phyloP scores from a whole-genome alignment of 768 basidiomycete species.

The Botryobasidium botryosum region DNA sequence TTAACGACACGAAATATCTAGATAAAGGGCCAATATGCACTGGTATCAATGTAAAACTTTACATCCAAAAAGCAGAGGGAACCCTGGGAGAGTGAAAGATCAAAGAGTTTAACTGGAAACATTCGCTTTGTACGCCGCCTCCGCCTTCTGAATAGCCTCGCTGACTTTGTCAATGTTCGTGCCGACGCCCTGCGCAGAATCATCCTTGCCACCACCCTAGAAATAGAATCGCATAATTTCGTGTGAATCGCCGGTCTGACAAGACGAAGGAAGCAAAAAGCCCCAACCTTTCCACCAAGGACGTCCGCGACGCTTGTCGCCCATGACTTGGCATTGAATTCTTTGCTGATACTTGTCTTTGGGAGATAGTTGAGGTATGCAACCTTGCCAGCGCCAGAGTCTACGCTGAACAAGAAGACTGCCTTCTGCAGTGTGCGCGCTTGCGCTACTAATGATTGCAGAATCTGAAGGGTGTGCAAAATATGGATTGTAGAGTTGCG shows the following conservation, averaged over 20 bases:
- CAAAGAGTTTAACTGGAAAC: too few relatives aligned
- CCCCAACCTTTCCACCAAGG: conserved; percentile 91
- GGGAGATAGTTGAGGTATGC: conserved; percentile 78
- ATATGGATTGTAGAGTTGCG: not conserved
- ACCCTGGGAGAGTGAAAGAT: too few relatives aligned
- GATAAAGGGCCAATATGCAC: too few relatives aligned
- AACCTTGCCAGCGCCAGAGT: conserved; percentile 51
- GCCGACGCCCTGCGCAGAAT: conserved; percentile 81
- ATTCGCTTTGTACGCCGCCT: conserved; percentile 18
- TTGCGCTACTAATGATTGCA: conserved; percentile 56
- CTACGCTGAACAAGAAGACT: conserved; percentile 75
- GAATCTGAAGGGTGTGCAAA: conserved; percentile 29
- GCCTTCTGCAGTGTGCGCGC: conserved; percentile 72
- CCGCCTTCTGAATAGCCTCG: conserved; percentile 49
- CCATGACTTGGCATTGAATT: conserved; percentile 80
- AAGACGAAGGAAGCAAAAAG: conserved; percentile 12
- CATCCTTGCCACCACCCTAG: conserved; percentile 91
- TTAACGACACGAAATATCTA: too few relatives aligned
- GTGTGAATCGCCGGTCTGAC: not conserved
- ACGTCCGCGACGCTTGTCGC: conserved; percentile 58
- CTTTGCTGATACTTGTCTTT: conserved; percentile 34
- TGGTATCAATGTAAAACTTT: too few relatives aligned
- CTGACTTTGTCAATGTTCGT: conserved; percentile 39
- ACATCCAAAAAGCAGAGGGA: too few relatives aligned
- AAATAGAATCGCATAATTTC: conserved; percentile 1